Conservation (phyloP, 768 basidiomycete genomes). For the Sutorius australiensis region DNA sequence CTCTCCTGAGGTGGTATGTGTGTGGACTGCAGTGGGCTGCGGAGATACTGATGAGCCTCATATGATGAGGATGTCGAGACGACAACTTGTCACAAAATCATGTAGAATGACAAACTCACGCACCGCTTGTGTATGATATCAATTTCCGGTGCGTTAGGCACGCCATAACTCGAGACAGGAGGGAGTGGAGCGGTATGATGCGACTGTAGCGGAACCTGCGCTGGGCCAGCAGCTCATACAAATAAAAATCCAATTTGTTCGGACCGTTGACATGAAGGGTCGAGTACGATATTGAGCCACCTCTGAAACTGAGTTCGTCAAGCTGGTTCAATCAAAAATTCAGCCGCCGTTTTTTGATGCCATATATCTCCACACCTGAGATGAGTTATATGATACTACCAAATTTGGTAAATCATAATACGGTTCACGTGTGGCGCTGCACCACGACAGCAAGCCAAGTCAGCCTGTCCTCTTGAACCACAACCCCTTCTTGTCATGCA, state of each 20-base stretch:
- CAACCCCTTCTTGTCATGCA: conserved; percentile 48
- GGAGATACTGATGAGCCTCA: neutral
- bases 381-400: neutral
- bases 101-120: neutral
- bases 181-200: conserved; percentile 2
- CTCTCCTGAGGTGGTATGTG: conserved; percentile 13
- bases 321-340: neutral
- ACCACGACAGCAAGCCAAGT: neutral
- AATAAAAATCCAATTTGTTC: conserved; percentile 4
- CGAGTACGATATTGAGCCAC: conserved; percentile 1
- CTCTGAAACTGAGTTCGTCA: conserved; percentile 8
- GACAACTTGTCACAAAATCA: neutral
- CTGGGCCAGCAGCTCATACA: conserved; percentile 3
- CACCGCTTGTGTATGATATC: conserved; percentile 19
- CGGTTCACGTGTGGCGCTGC: conserved; percentile 4
- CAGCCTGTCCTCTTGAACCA: neutral
- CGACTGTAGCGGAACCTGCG: conserved; percentile 4
- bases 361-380: neutral
- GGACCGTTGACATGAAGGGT: conserved; percentile 11
- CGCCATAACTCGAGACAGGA: neutral
- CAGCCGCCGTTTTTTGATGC: neutral
- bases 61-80: conserved; percentile 2
- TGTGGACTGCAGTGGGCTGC: conserved; percentile 2
- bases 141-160: conserved; percentile 20
- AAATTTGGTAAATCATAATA: conserved; percentile 6